Conservation (phyloP, 345 rosid genomes). For the Linum lewisii region DNA sequence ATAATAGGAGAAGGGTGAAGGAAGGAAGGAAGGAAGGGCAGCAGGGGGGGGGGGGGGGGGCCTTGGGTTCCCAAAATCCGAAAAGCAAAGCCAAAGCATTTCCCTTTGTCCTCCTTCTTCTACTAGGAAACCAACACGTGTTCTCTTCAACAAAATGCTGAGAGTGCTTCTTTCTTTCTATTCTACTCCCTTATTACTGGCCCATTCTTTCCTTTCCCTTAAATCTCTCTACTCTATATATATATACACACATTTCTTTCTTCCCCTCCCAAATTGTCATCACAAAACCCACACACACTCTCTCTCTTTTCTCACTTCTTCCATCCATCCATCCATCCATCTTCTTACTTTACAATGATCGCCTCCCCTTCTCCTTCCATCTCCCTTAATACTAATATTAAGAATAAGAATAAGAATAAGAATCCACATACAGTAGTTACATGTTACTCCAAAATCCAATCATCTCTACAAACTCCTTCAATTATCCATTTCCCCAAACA, state of each 20-base stretch:
- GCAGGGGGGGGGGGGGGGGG: too few relatives aligned
- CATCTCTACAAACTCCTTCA: slow-evolving; percentile 47
- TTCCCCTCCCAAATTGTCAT: background rate
- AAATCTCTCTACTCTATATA: slow-evolving; percentile 8
- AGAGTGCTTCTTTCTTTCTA: too few relatives aligned
- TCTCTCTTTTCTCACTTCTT: background rate
- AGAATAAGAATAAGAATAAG: too few relatives aligned
- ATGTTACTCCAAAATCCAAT: slow-evolving; percentile 18
- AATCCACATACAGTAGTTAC: slow-evolving; percentile 16
- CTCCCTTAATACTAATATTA: slow-evolving; percentile 18
- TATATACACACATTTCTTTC: slow-evolving; percentile 1
- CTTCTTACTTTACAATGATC: background rate
- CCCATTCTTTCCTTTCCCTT: slow-evolving; percentile 5
- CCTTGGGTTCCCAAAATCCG: too few relatives aligned
- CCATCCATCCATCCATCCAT: background rate
- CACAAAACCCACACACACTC: background rate
- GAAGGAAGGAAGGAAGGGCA: too few relatives aligned
- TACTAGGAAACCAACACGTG: too few relatives aligned
- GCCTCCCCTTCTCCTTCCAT: slow-evolving; percentile 23
- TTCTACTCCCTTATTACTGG: slow-evolving; percentile 5
- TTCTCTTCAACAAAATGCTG: too few relatives aligned
- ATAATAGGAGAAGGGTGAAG: too few relatives aligned
- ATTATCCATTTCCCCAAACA: slow-evolving; percentile 47
- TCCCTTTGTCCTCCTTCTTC: too few relatives aligned
- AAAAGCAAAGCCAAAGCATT: too few relatives aligned